phyloP scores from a whole-genome alignment of 345 rosid species.

The Schrenkiella parvula region DNA sequence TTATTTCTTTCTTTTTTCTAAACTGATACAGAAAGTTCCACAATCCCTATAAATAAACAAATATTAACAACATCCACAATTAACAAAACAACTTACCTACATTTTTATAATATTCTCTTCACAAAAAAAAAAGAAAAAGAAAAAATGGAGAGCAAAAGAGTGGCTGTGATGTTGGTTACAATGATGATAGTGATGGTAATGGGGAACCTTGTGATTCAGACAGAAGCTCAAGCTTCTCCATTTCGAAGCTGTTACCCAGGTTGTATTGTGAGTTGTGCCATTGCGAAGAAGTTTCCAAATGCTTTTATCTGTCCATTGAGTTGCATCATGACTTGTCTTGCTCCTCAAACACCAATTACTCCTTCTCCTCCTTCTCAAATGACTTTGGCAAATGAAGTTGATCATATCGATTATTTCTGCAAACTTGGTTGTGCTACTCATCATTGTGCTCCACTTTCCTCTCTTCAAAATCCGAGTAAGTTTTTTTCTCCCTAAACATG shows the following conservation, averaged over 20 bases:
- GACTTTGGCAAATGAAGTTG: background rate
- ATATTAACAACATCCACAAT: background rate
- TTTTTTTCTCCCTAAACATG: background rate
- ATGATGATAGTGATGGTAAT: slow-evolving; percentile 17
- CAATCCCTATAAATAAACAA: slow-evolving; percentile 14
- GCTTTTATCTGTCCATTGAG: slow-evolving; percentile 4
- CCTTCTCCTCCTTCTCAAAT: slow-evolving; percentile 7
- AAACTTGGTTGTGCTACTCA: slow-evolving; percentile 28
- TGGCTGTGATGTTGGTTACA: background rate
- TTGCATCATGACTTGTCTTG: slow-evolving; percentile 10
- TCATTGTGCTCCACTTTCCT: slow-evolving; percentile 10
- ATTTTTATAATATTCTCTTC: background rate
- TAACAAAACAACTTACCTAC: background rate
- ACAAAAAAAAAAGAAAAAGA: background rate
- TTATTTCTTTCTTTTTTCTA: background rate
- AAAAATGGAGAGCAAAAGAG: slow-evolving; percentile 18
- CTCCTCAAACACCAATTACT: background rate
- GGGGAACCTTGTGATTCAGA: slow-evolving; percentile 5
- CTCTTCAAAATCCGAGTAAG: slow-evolving; percentile 23
- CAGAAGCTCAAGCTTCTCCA: slow-evolving; percentile 20
- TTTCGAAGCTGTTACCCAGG: background rate
- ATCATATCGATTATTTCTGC: background rate
- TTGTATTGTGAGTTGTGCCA: slow-evolving; percentile 1
- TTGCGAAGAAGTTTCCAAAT: background rate
- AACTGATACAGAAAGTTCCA: background rate